Base-by-base conservation (phyloP, 495 filamentous ascomycete genomes). In the Hamigera avellanea region DNA sequence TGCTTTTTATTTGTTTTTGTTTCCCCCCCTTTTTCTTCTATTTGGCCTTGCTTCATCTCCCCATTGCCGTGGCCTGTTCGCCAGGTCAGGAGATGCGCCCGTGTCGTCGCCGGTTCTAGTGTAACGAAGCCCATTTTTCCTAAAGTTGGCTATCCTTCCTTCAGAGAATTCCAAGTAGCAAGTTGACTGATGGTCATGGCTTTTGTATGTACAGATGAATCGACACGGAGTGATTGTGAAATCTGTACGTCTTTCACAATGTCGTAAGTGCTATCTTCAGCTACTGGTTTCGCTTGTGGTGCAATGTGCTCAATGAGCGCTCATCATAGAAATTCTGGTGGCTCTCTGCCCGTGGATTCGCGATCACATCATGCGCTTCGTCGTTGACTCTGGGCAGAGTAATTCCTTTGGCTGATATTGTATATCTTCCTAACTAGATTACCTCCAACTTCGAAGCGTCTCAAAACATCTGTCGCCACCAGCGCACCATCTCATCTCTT, bases 131-230 rank as follows among this genome's bases (percentile, higher is more conserved):
- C 45, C 38, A n/a, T 37, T 44, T 56, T 55, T 40, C 54, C 50
- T 52, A 50, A 48, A 57, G 28, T 6, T 4, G n/a, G 10, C 28
- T 6, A 6, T n/a, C n/a, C 45, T 44, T 46, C 28, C 5, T 30
- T 30, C 14, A 15, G 4, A n/a, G n/a, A 30, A 30, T 30, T 27
- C 52, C 48, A 46, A 50, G 50, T 55, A 58, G 54, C 59, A 55
- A 56, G 45, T 53, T 54, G 56, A 54, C 58, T 50, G 55, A 53
- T 50, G 49, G 50, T 37, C 48, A 35, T 43, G 13, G 17, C 15
- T 43, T 52, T 46, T 63, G 59, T 57, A 58, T 56, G 49, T 59
- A 57, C 60, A 62, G 58, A 62, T 64, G 60, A 62, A 49, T 53
- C 49, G 48, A 37, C 51, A 47, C 46, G 49, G 50, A 49, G 52